Conservation (phyloP, 441 rosid genomes). For the Sinapis alba region DNA sequence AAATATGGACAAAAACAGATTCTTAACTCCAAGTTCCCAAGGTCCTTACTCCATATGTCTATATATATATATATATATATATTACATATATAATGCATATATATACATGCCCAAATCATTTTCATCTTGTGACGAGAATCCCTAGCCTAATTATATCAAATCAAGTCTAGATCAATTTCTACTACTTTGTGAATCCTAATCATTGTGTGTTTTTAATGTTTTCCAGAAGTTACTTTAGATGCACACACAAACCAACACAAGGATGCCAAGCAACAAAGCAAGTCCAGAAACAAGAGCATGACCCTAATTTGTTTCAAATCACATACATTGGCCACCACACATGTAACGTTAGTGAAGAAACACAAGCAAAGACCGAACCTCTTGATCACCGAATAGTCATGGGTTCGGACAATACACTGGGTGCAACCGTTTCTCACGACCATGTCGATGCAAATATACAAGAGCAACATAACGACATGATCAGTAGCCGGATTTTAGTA, state of each 20-base stretch:
- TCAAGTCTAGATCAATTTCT: background rate
- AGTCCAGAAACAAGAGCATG: slow-evolving; percentile 61
- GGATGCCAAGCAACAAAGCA: slow-evolving; percentile 77
- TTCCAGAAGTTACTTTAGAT: slow-evolving; percentile 80
- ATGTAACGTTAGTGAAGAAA: slow-evolving; percentile 37
- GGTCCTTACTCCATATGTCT: slow-evolving; percentile 44
- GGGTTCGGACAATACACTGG: slow-evolving; percentile 19
- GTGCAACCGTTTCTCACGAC: background rate
- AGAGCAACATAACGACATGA: slow-evolving; percentile 29
- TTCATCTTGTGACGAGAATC: background rate
- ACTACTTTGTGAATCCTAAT: slow-evolving; percentile 17
- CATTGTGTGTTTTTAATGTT: slow-evolving; percentile 17
- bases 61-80: too few relatives aligned
- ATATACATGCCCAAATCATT: slow-evolving; percentile 5
- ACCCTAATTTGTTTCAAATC: slow-evolving; percentile 50
- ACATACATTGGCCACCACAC: slow-evolving; percentile 68
- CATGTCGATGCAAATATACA: slow-evolving; percentile 16
- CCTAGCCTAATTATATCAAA: background rate
- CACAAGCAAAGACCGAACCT: slow-evolving; percentile 29
- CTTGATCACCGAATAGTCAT: slow-evolving; percentile 10
- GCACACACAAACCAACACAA: slow-evolving; percentile 69
- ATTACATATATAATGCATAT: background rate
- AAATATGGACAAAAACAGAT: slow-evolving; percentile 88
- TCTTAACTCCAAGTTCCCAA: slow-evolving; percentile 63
- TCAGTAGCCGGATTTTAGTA: slow-evolving; percentile 6